These are phyloP conservation scores for Saksenaea vasiformis DNA, from an alignment of 371 early-diverging fungal genomes.

Conservation along the genomic window DNA sequence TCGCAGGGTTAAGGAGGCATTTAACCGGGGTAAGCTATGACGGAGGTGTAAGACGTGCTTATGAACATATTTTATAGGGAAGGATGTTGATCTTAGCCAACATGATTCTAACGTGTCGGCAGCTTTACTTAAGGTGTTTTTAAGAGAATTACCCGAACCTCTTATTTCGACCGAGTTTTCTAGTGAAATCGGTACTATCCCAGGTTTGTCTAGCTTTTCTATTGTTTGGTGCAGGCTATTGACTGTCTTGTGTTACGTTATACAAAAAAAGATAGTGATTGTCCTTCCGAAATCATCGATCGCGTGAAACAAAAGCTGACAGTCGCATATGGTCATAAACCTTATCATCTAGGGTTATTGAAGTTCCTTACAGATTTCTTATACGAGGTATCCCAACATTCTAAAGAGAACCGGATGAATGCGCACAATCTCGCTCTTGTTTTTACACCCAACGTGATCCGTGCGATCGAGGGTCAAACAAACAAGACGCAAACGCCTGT, in stretches of 20 bases:
- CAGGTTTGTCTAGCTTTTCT: constrained; percentile 23
- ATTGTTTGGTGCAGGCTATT: not conserved
- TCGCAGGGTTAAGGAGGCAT: constrained; percentile 63
- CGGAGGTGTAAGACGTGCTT: not conserved
- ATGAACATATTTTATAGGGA: constrained; percentile 27
- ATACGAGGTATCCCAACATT: constrained; percentile 57
- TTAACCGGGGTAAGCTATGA: constrained; percentile 58
- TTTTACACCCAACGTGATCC: constrained; percentile 84
- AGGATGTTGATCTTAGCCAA: constrained; percentile 53
- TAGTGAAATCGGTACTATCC: constrained; percentile 32
- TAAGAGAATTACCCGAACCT: constrained; percentile 81
- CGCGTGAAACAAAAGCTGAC: constrained; percentile 21
- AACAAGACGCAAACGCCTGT: constrained; percentile 18
- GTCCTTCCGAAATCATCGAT: constrained; percentile 23
- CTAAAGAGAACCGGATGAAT: constrained; percentile 77
- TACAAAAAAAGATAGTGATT: not conserved
- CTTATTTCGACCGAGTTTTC: constrained; percentile 59
- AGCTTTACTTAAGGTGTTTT: constrained; percentile 83
- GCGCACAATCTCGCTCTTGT: constrained; percentile 84
- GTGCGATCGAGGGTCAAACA: constrained; percentile 40
- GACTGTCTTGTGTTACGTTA: not conserved
- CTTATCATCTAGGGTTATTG: constrained; percentile 45
- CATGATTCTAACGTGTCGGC: constrained; percentile 84
- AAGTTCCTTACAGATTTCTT: constrained; percentile 68
- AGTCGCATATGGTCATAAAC: constrained; percentile 19